A percentile compares a stretch with the other conserved stretches of the same genome.
Evolutionary conservation across 2,329 filamentous ascomycete species (phyloP).

Genomic region (Phyllosticta paracitricarpa): DNA sequence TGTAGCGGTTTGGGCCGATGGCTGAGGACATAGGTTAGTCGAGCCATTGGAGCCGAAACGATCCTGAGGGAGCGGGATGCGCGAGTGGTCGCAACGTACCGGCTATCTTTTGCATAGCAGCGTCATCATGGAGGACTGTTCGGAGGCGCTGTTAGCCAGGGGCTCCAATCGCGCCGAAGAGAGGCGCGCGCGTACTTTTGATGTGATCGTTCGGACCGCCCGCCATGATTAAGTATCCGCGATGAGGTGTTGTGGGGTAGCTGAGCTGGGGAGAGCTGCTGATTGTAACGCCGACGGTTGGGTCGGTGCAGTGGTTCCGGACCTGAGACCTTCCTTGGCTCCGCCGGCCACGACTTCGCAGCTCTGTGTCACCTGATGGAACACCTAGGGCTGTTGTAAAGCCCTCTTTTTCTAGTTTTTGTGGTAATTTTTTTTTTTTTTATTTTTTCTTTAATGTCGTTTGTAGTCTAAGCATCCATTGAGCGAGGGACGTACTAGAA

Average conservation of each 20-base stretch:
- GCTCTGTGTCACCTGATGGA: too few relatives aligned
- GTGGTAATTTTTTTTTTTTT: too few relatives aligned
- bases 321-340: not conserved
- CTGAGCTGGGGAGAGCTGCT: constrained; percentile 1
- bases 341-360: not conserved
- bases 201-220: constrained; percentile 6
- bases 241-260: not conserved
- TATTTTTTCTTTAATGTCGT: too few relatives aligned
- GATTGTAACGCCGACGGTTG: not conserved
- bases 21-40: constrained; percentile 40
- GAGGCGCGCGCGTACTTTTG: not conserved
- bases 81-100: constrained; percentile 29
- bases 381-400: too few relatives aligned
- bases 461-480: too few relatives aligned
- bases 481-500: too few relatives aligned
- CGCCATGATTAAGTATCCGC: constrained; percentile 1
- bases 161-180: not conserved
- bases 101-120: constrained; percentile 47
- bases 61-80: not conserved
- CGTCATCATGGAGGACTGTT: constrained; percentile 42
- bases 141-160: constrained; percentile 1
- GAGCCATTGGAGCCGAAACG: not conserved
- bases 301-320: not conserved
- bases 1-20: constrained; percentile 75
- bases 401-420: too few relatives aligned